phyloP scores from a whole-genome alignment of 1,139 yeast genomes.

The Taiozyma onychis region DNA sequence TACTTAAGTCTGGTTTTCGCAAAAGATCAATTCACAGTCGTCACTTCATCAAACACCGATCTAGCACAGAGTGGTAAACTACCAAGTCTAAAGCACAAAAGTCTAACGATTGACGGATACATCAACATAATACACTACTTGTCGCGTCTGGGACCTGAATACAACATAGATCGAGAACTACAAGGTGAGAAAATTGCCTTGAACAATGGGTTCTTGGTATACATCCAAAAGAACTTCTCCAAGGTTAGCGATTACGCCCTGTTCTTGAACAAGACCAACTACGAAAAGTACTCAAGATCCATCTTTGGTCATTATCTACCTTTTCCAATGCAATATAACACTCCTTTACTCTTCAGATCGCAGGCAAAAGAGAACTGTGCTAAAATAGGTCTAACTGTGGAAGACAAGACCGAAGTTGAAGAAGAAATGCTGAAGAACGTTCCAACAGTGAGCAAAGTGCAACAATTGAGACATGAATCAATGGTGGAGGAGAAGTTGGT shows the following conservation, averaged over 20 bases:
- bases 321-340: conserved; percentile 83
- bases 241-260: conserved; percentile 55
- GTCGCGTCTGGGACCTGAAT: conserved; percentile 11
- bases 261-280: conserved; percentile 56
- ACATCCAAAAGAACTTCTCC: conserved; percentile 37
- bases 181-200: conserved; percentile 21
- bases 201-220: conserved; percentile 33
- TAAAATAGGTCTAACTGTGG: conserved; percentile 24
- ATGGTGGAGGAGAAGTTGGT: conserved; percentile 38
- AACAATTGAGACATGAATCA: conserved; percentile 41
- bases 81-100: conserved; percentile 44
- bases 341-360: conserved; percentile 51
- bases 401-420: conserved; percentile 23
- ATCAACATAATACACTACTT: conserved; percentile 40
- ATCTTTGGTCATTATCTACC: conserved; percentile 54
- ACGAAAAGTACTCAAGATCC: conserved; percentile 60
- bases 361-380: conserved; percentile 44
- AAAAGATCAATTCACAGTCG: conserved; percentile 30
- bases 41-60: conserved; percentile 56
- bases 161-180: conserved; percentile 7
- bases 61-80: conserved; percentile 45
- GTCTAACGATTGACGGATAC: conserved; percentile 40
- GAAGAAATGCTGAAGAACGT: conserved; percentile 30
- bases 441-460: conserved; percentile 46
- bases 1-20: conserved; percentile 25